Percentiles rank a stretch among this genome's conserved stretches.
phyloP scores from a whole-genome alignment of 208 protist genomes.

The Trichomonas gallinae region DNA sequence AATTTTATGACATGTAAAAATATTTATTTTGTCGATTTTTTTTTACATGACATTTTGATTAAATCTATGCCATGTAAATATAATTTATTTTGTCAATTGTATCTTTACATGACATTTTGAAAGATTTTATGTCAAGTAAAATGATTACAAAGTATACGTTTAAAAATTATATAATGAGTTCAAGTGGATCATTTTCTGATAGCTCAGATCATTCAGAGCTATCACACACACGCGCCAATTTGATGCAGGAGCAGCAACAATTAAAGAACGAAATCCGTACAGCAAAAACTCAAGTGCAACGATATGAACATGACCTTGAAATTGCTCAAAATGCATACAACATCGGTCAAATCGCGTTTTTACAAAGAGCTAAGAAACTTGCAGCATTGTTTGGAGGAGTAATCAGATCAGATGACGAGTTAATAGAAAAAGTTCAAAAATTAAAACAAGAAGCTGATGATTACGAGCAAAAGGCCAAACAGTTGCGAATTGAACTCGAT shows the following conservation, averaged over 20 bases:
- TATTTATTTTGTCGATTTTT: no score
- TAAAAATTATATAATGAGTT: background rate
- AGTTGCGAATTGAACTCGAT: background rate
- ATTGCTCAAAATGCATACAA: background rate
- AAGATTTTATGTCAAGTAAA: no score
- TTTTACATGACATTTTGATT: no score
- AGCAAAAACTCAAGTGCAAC: background rate
- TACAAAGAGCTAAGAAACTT: background rate
- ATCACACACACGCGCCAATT: background rate
- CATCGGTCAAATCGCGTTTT: background rate
- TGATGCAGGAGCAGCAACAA: background rate
- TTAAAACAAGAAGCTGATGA: background rate
- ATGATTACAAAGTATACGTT: background rate
- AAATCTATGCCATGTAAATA: no score
- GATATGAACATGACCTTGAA: slow-evolving; percentile 10
- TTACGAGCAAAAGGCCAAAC: background rate
- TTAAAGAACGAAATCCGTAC: background rate
- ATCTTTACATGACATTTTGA: no score
- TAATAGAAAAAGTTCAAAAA: background rate
- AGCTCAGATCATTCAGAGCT: background rate
- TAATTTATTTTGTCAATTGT: no score
- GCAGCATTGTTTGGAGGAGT: background rate
- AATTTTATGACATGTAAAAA: no score
- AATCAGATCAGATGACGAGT: background rate
- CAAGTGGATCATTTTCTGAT: background rate